Evolutionary conservation across 768 basidiomycete genomes (phyloP).

Genomic region (Rhodotorula kratochvilovae): DNA sequence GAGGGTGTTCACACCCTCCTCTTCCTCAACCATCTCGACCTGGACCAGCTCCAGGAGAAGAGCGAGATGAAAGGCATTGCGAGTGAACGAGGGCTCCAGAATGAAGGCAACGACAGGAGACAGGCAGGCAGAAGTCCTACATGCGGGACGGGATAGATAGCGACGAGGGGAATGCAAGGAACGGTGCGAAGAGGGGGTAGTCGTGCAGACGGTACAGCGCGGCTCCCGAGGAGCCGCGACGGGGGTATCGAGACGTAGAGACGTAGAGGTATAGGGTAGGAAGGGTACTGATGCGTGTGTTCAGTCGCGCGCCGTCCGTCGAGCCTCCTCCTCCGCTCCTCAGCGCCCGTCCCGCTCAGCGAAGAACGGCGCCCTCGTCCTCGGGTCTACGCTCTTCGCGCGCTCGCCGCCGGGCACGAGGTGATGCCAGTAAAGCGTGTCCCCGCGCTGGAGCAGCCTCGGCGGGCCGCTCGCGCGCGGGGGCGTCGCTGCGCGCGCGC

Average conservation of each 20-base stretch:
- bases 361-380: slow-evolving; percentile 9
- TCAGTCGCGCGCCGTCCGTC: too few species aligned
- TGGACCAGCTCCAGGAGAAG: too few species aligned
- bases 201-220: background rate
- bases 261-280: background rate
- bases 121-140: background rate
- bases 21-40: too few species aligned
- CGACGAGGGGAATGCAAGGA: background rate
- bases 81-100: background rate
- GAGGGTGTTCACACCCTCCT: too few species aligned
- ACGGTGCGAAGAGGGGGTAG: background rate
- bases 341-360: background rate
- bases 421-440: slow-evolving; percentile 42
- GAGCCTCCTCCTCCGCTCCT: too few species aligned
- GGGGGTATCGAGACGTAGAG: background rate
- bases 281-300: background rate
- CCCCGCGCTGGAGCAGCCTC: slow-evolving; percentile 21
- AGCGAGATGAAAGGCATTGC: background rate
- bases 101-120: background rate
- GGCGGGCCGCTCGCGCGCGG: background rate
- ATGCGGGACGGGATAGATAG: too few species aligned
- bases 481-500: background rate
- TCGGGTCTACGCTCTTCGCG: slow-evolving; percentile 25
- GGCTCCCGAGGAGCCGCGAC: background rate
- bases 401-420: slow-evolving; percentile 37